A percentile compares a stretch with the other conserved stretches of the same genome.
Conservation (phyloP, 108 stramenopile species). For the Cylindrotheca fusiformis region DNA sequence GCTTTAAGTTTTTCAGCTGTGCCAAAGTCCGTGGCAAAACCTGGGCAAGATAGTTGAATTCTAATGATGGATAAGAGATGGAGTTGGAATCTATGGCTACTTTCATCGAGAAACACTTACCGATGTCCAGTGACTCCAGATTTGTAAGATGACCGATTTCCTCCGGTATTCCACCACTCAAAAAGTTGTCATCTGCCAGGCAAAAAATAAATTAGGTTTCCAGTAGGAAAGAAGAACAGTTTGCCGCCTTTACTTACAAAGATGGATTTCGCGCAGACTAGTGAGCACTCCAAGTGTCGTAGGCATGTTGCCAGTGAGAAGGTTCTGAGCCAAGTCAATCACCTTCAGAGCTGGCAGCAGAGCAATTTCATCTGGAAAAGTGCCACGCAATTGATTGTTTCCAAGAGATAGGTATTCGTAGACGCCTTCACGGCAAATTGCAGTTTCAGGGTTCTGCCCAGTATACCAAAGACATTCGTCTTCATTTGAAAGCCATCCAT, state of each 20-base stretch:
- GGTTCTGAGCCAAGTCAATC: slow-evolving; percentile 27
- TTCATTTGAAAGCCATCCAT: slow-evolving; percentile 7
- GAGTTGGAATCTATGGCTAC: too few species aligned
- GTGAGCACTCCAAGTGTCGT: slow-evolving; percentile 35
- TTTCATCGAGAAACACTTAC: too few species aligned
- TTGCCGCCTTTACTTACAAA: too few species aligned
- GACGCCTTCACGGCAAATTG: too few species aligned
- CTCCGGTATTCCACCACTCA: slow-evolving; percentile 13
- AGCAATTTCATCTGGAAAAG: slow-evolving; percentile 18
- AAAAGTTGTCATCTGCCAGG: slow-evolving; percentile 17
- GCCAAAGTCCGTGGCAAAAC: slow-evolving; percentile 27
- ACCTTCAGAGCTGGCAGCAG: slow-evolving; percentile 17
- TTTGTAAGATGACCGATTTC: slow-evolving; percentile 13
- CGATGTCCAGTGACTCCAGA: slow-evolving; percentile 16
- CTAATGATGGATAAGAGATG: not conserved
- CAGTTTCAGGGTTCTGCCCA: not conserved
- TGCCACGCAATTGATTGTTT: slow-evolving; percentile 19
- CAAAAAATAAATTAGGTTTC: too few species aligned
- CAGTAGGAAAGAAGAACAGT: too few species aligned
- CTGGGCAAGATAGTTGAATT: slow-evolving; percentile 9
- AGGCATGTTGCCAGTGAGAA: slow-evolving; percentile 36
- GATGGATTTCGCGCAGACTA: slow-evolving; percentile 7
- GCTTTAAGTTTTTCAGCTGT: slow-evolving; percentile 39
- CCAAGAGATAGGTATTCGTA: slow-evolving; percentile 1
- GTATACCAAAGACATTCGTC: slow-evolving; percentile 27